These are phyloP conservation scores for Eimeria acervulina DNA, from an alignment of 169 alveolate genomes.

Conservation along the genomic window DNA sequence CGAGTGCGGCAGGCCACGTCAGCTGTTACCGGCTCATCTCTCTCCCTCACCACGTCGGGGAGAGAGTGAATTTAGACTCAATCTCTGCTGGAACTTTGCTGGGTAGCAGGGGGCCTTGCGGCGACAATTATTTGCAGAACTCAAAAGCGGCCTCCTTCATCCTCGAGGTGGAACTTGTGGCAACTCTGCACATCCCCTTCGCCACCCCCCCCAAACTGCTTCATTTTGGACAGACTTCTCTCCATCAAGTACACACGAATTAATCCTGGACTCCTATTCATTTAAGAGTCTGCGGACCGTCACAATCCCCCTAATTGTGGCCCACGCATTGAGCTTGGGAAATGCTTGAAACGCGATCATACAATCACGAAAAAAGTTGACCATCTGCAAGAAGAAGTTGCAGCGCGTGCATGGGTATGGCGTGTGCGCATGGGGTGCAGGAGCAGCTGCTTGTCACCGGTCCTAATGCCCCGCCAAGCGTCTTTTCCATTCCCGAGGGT, in stretches of 20 bases:
- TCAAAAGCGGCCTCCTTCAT: background rate
- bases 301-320: background rate
- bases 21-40: constrained; percentile 40
- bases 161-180: background rate
- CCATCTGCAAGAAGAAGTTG: background rate
- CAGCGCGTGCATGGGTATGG: background rate
- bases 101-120: constrained; percentile 28
- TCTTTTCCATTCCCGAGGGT: constrained; percentile 63
- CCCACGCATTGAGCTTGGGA: background rate
- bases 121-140: background rate
- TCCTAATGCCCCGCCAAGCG: constrained; percentile 26
- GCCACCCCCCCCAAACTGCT: constrained; percentile 24
- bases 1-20: constrained; percentile 59
- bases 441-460: constrained; percentile 62
- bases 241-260: background rate
- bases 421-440: background rate
- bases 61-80: background rate
- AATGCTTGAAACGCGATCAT: background rate
- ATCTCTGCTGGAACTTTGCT: background rate
- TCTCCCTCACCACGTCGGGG: background rate
- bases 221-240: constrained; percentile 9
- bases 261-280: background rate
- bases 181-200: constrained; percentile 46
- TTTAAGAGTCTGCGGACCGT: background rate
- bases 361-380: background rate